phyloP scores from a whole-genome alignment of 306 rosid species.

The Sesbania bispinosa region DNA sequence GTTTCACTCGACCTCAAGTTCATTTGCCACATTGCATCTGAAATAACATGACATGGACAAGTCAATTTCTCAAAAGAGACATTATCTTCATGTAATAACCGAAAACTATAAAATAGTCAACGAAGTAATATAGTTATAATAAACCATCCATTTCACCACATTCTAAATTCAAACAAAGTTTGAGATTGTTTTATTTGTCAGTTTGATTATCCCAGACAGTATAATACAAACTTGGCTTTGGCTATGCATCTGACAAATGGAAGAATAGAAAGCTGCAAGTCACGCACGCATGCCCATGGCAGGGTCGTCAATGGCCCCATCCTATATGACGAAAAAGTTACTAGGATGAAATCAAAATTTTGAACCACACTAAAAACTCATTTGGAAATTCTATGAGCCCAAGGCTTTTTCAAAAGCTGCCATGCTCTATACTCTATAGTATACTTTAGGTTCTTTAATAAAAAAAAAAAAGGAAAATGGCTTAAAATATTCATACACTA shows the following conservation, averaged over 20 bases:
- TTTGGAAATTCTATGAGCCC: conserved; percentile 1
- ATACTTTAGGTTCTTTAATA: background rate
- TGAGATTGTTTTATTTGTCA: background rate
- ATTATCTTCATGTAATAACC: background rate
- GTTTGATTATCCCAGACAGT: background rate
- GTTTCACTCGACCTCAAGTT: conserved; percentile 81
- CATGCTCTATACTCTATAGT: conserved; percentile 2
- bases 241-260: conserved; percentile 3
- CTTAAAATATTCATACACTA: background rate
- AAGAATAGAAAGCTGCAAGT: conserved; percentile 12
- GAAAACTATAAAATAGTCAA: conserved; percentile 4
- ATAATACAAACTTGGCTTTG: conserved; percentile 8
- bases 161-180: background rate
- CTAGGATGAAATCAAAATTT: conserved; percentile 4
- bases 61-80: conserved; percentile 13
- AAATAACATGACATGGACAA: conserved; percentile 30
- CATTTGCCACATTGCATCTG: conserved; percentile 98
- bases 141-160: conserved; percentile 1
- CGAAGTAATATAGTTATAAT: background rate
- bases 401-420: conserved; percentile 22
- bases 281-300: background rate
- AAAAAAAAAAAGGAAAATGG: background rate
- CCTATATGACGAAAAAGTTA: conserved; percentile 5
- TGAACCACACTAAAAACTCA: background rate
- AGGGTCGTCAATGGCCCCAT: conserved; percentile 10